Conservation (phyloP, 768 basidiomycete genomes). For the Boletus bicolor region DNA sequence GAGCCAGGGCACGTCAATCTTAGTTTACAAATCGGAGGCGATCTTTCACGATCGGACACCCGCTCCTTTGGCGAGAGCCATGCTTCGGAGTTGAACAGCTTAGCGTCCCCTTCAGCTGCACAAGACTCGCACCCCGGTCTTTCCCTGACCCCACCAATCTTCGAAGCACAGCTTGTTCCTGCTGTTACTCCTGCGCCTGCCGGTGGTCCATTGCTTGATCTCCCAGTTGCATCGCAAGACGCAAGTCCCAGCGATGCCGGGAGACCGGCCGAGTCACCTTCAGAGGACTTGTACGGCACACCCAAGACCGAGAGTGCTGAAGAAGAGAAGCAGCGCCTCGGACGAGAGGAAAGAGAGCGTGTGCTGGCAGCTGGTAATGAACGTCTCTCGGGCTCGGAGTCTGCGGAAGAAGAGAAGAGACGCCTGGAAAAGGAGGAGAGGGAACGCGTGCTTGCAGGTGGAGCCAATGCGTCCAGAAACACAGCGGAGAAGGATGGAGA, state of each 20-base stretch:
- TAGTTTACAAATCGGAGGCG: slow-evolving; percentile 42
- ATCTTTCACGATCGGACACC: slow-evolving; percentile 68
- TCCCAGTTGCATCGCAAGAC: not conserved
- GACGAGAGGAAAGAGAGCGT: slow-evolving; percentile 51
- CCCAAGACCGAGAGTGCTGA: slow-evolving; percentile 49
- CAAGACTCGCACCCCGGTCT: slow-evolving; percentile 33
- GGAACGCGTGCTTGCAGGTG: slow-evolving; percentile 44
- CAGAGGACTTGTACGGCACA: slow-evolving; percentile 31
- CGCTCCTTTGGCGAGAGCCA: slow-evolving; percentile 85
- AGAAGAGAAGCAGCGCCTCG: slow-evolving; percentile 65
- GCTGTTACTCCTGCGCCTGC: slow-evolving; percentile 54
- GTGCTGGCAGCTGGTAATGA: slow-evolving; percentile 30
- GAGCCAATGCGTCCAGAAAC: slow-evolving; percentile 8
- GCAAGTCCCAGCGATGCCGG: slow-evolving; percentile 6
- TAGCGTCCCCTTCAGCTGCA: slow-evolving; percentile 35
- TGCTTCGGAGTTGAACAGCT: slow-evolving; percentile 64
- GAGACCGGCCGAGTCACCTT: slow-evolving; percentile 22
- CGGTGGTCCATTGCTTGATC: slow-evolving; percentile 44
- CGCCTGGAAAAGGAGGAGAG: slow-evolving; percentile 64
- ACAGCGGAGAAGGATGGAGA: slow-evolving; percentile 33
- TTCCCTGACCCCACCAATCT: slow-evolving; percentile 44
- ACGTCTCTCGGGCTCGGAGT: slow-evolving; percentile 32
- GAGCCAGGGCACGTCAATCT: slow-evolving; percentile 62
- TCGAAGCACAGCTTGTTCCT: slow-evolving; percentile 31
- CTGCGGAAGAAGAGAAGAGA: slow-evolving; percentile 64